Evolutionary conservation across 2,329 filamentous ascomycete genomes (phyloP), one percentile per base, ranked within the genome.

Genomic region (Trichoderma pleuroti): DNA sequence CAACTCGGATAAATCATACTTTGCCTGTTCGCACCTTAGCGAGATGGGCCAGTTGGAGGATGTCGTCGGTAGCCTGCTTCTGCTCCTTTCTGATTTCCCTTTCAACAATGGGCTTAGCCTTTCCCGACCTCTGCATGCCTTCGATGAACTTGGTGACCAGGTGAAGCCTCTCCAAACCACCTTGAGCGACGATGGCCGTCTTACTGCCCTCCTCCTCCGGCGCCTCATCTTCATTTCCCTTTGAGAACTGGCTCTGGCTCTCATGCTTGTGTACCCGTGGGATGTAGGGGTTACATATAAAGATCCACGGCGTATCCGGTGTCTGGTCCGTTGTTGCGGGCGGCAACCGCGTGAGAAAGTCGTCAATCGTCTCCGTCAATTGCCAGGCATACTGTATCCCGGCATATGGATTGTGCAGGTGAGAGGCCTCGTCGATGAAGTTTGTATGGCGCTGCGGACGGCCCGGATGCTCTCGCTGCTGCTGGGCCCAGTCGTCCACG

Each of bases 301-400:
- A 93, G 61, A 97, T 93, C 91, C 92, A 96, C 0, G 86, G 86
- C 3, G 86, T 83, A 0, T 81, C 74, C 0, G 76, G 76, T 1
- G 78, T 80, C 4, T 81, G 78, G 3, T 83, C 79, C 1, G 90
- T 92, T 1, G 86, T 90, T 4, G 86, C 85, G 0, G 93, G 92
- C 0, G 91, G 91, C 0, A 94, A 83, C 10, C 93, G 88, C 10
- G 81, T 72, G 2, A 96, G 80, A 75, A 97, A 97, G 1, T 86
- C 85, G 9, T 87, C 80, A 1, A 92, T 81, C 0, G 86, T 86
- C 77, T 94, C 92, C 1, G 82, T 82, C 32, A 90, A 83, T 77
- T 91, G 91, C 83, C 90, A 89, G 30, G 87, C 89, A 72, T 84
- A 84, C 4, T 78, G 67, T 1, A 84, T 71, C 39, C 86, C 87